These are phyloP conservation scores for Hymenoscyphus albidus DNA, from an alignment of 2,329 filamentous ascomycete species.

Conservation along the genomic window DNA sequence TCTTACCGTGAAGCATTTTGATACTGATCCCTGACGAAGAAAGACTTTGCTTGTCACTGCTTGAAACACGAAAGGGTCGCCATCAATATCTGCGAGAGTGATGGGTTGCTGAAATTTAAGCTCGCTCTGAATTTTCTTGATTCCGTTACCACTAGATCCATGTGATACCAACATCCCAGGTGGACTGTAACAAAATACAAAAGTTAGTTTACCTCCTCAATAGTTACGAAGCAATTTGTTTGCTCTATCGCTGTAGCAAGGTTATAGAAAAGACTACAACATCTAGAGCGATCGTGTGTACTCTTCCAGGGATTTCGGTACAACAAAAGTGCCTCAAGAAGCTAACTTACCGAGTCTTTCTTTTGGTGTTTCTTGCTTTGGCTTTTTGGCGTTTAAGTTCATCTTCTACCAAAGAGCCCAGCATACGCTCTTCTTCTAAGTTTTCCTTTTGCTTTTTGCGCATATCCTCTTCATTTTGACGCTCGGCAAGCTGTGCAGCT, in stretches of 20 bases:
- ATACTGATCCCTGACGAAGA: conserved; percentile 61
- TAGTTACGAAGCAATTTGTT: neutral
- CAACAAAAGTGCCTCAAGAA: neutral
- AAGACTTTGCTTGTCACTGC: conserved; percentile 67
- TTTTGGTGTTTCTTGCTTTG: conserved; percentile 60
- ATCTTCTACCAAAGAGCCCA: conserved; percentile 68
- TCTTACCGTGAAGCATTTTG: conserved; percentile 68
- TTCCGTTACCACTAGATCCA: conserved; percentile 21
- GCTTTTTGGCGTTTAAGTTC: conserved; percentile 66
- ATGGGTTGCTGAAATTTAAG: conserved; percentile 64
- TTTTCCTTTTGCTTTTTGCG: conserved; percentile 50
- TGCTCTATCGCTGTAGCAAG: neutral
- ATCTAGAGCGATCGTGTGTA: neutral
- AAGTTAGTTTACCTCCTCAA: neutral
- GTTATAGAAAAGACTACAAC: neutral
- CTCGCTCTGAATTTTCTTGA: conserved; percentile 35
- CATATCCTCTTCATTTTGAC: conserved; percentile 45
- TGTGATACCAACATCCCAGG: conserved; percentile 27
- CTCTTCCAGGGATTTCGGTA: neutral
- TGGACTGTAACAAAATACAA: conserved; percentile 22
- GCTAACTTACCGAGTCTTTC: conserved; percentile 46
- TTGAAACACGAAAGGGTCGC: conserved; percentile 64
- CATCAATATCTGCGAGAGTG: conserved; percentile 57
- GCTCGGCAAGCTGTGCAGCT: conserved; percentile 54
- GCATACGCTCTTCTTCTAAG: conserved; percentile 65